Conservation (phyloP, 2,329 filamentous ascomycete genomes). For the Alternaria sp. region DNA sequence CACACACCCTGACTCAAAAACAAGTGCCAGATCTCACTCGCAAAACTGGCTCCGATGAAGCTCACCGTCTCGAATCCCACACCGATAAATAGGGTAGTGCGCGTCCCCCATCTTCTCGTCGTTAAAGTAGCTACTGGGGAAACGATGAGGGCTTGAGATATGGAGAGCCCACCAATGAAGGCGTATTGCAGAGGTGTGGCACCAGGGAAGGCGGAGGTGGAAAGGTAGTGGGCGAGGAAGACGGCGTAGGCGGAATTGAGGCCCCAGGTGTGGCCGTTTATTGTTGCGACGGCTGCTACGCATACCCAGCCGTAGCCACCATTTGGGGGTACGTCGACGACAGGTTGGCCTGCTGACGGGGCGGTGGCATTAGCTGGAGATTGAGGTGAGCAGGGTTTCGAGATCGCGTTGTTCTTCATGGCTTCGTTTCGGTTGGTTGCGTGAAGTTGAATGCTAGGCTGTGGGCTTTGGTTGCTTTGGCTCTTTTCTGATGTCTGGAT, state of each 20-base stretch:
- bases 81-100: constrained; percentile 69
- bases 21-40: constrained; percentile 75
- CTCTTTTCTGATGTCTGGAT: background rate
- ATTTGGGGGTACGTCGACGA: constrained; percentile 59
- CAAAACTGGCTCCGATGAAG: constrained; percentile 75
- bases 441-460: background rate
- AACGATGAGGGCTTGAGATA: constrained; percentile 71
- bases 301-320: constrained; percentile 70
- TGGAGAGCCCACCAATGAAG: constrained; percentile 77
- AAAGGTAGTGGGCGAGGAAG: constrained; percentile 75
- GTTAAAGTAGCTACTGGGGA: constrained; percentile 72
- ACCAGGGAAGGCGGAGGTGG: constrained; percentile 67
- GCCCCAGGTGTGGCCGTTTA: constrained; percentile 72
- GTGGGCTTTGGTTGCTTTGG: background rate
- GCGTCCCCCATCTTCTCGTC: constrained; percentile 69
- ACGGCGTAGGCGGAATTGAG: constrained; percentile 76
- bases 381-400: background rate
- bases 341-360: background rate
- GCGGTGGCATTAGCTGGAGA: accelerated
- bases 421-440: background rate
- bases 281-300: constrained; percentile 48
- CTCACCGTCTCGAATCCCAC: constrained; percentile 69
- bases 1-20: constrained; percentile 77
- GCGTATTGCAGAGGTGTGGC: constrained; percentile 74
- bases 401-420: background rate